Percentiles rank a stretch among this genome's conserved stretches.
Conservation (phyloP, 306 rosid species). For the Astragalus glycyphyllos region DNA sequence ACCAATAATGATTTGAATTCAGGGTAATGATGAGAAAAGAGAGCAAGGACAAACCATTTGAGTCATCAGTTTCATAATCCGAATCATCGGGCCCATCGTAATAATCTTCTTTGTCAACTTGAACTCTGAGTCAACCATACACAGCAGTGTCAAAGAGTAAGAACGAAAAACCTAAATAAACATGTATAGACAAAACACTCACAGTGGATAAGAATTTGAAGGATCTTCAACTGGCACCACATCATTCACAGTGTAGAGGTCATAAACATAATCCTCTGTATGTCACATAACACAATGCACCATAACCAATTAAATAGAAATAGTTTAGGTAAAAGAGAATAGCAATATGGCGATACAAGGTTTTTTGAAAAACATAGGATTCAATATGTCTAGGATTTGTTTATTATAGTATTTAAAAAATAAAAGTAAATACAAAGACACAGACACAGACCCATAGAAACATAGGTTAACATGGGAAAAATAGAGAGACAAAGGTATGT, state of each 20-base stretch:
- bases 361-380: no score
- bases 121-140: conserved; percentile 60
- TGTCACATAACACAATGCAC: conserved; percentile 38
- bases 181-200: conserved; percentile 46
- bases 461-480: no score
- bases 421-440: neutral
- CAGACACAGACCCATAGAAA: no score
- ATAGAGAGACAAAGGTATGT: neutral
- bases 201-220: conserved; percentile 72
- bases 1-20: no score
- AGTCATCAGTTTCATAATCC: conserved; percentile 77
- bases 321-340: conserved; percentile 25
- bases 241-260: conserved; percentile 70
- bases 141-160: conserved; percentile 36
- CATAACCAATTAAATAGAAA: conserved; percentile 33
- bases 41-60: conserved; percentile 48
- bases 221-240: conserved; percentile 50
- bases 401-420: no score
- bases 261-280: conserved; percentile 81
- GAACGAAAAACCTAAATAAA: conserved; percentile 20
- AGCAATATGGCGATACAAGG: neutral
- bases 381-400: no score
- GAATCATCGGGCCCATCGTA: conserved; percentile 71
- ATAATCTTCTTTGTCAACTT: conserved; percentile 81
- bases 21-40: no score